Evolutionary conservation across 2,329 filamentous ascomycete genomes (phyloP).

Genomic region (Didymellaceae sp.): DNA sequence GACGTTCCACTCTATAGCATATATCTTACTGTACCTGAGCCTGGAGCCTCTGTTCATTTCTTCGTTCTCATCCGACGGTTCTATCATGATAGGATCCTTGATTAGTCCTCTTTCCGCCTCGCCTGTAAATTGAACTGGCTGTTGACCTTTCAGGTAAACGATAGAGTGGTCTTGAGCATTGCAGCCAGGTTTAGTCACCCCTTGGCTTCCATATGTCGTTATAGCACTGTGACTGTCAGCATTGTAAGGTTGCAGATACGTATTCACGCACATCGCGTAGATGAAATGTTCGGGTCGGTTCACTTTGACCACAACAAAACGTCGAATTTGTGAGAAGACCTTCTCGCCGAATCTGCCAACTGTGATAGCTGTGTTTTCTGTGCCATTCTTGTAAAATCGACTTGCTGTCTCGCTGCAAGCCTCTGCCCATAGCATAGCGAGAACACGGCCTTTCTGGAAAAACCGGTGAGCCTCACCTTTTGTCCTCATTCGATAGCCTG

Average conservation of each 20-base stretch:
- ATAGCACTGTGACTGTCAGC: slow-evolving; percentile 41
- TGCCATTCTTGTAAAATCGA: neutral
- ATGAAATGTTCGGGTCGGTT: slow-evolving; percentile 25
- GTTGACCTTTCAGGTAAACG: slow-evolving; percentile 24
- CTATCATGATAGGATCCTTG: slow-evolving; percentile 49
- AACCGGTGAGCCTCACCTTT: slow-evolving; percentile 19
- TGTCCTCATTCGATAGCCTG: slow-evolving; percentile 31
- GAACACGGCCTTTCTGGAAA: slow-evolving; percentile 29
- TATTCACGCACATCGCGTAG: slow-evolving; percentile 29
- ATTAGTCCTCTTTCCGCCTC: slow-evolving; percentile 44
- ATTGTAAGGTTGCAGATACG: neutral
- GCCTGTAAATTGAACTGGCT: too few species aligned
- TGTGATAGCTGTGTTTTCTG: slow-evolving; percentile 18
- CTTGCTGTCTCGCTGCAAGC: slow-evolving; percentile 12
- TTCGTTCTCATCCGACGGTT: slow-evolving; percentile 17
- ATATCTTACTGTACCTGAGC: slow-evolving; percentile 45
- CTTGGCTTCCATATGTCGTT: slow-evolving; percentile 49
- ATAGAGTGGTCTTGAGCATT: slow-evolving; percentile 48
- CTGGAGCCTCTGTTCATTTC: slow-evolving; percentile 37
- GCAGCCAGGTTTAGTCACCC: slow-evolving; percentile 47
- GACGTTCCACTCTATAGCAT: slow-evolving; percentile 53
- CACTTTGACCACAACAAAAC: slow-evolving; percentile 35
- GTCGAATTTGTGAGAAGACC: slow-evolving; percentile 33
- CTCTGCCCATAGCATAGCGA: slow-evolving; percentile 32
- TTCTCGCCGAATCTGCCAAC: slow-evolving; percentile 20